Conservation (phyloP, 208 protist genomes). For the Crithidia sp. region DNA sequence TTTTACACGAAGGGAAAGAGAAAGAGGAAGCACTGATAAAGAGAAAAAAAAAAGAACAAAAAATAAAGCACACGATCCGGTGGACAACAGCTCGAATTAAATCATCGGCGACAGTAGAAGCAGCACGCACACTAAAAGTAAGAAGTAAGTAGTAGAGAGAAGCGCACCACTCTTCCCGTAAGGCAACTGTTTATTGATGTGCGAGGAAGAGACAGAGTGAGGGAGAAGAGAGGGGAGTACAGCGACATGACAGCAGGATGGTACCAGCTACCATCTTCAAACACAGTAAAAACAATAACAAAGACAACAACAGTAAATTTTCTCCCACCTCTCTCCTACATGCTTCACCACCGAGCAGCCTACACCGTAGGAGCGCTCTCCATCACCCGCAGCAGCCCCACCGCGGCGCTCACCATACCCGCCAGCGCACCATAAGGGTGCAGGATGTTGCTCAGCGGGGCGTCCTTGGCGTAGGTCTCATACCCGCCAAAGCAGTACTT, state of each 20-base stretch:
- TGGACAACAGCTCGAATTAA: too few relatives aligned
- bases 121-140: too few relatives aligned
- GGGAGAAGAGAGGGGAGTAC: not conserved
- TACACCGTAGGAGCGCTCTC: constrained; percentile 69
- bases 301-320: not conserved
- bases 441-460: constrained; percentile 57
- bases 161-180: not conserved
- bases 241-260: too few relatives aligned
- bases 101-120: too few relatives aligned
- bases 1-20: not conserved
- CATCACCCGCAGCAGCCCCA: constrained; percentile 72
- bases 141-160: not conserved
- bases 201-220: not conserved
- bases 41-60: not conserved
- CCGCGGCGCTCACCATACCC: constrained; percentile 67
- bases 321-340: too few relatives aligned
- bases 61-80: too few relatives aligned
- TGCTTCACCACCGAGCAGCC: not conserved
- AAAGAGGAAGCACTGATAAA: not conserved
- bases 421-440: constrained; percentile 64
- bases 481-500: constrained; percentile 85
- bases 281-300: not conserved
- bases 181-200: too few relatives aligned
- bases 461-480: constrained; percentile 62
- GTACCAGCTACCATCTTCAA: too few relatives aligned